A percentile compares a stretch with the other conserved stretches of the same genome.
phyloP scores from a whole-genome alignment of 2,329 filamentous ascomycete genomes.

The Alternaria novae-zelandiae region DNA sequence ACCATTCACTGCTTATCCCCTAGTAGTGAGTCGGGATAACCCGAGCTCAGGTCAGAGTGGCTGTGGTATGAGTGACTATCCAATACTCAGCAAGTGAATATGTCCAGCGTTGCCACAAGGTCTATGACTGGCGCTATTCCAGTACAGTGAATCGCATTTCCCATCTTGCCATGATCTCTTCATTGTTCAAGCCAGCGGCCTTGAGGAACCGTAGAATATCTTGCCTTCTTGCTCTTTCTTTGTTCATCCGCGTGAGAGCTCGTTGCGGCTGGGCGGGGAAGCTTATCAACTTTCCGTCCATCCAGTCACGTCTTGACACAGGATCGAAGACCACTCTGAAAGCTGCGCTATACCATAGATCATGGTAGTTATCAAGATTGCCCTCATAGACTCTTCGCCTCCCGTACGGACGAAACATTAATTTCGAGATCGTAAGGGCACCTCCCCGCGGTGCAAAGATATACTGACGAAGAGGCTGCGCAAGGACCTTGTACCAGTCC shows the following conservation, averaged over 20 bases:
- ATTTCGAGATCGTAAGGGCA: background rate
- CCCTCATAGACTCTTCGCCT: background rate
- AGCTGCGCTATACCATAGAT: background rate
- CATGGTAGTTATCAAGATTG: background rate
- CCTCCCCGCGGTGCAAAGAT: background rate
- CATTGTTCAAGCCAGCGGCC: background rate
- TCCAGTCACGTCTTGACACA: background rate
- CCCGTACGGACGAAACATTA: background rate
- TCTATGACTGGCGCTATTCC: fast-evolving
- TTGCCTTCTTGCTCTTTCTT: background rate
- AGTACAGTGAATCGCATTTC: background rate
- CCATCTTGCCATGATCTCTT: background rate
- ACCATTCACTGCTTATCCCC: too few relatives aligned
- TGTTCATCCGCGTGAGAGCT: background rate
- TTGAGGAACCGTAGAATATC: background rate
- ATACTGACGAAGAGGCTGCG: background rate
- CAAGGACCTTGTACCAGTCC: too few relatives aligned
- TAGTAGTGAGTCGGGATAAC: too few relatives aligned
- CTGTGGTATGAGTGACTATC: background rate
- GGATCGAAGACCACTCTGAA: background rate
- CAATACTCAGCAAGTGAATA: too few relatives aligned
- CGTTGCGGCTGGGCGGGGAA: background rate
- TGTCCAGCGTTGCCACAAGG: too few relatives aligned
- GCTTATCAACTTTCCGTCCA: background rate
- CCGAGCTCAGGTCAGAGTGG: background rate